Conservation (phyloP, 2,329 filamentous ascomycete genomes). For the Sclerotinia subarctica region DNA sequence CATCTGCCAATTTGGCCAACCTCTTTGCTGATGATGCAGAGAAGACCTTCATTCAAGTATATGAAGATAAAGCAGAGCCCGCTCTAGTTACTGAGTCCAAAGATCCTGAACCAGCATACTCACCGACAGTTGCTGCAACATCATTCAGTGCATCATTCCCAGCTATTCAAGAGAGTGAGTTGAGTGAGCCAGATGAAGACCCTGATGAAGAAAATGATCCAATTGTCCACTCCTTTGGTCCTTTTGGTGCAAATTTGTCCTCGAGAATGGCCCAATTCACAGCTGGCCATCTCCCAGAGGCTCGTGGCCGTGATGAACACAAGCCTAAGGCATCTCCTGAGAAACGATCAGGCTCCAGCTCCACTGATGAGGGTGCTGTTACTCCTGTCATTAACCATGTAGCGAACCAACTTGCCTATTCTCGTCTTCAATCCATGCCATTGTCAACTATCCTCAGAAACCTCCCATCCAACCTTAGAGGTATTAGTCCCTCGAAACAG, state of each 20-base stretch:
- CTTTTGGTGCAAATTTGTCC: slow-evolving; percentile 83
- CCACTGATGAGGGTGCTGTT: slow-evolving; percentile 42
- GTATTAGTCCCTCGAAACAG: slow-evolving; percentile 29
- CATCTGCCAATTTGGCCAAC: slow-evolving; percentile 29
- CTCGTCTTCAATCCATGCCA: slow-evolving; percentile 85
- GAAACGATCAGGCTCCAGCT: slow-evolving; percentile 32
- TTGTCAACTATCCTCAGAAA: slow-evolving; percentile 86
- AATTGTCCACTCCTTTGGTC: slow-evolving; percentile 86
- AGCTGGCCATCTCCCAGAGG: slow-evolving; percentile 59
- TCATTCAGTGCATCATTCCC: slow-evolving; percentile 27
- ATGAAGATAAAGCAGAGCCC: slow-evolving; percentile 64
- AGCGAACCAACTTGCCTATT: slow-evolving; percentile 93
- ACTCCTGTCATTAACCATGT: slow-evolving; percentile 72
- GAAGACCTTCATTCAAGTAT: slow-evolving; percentile 59
- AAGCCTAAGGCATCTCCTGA: slow-evolving; percentile 28
- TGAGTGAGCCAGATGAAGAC: slow-evolving; percentile 59
- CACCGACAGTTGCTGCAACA: slow-evolving; percentile 33
- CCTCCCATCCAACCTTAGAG: slow-evolving; percentile 66
- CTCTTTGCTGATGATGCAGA: slow-evolving; percentile 45
- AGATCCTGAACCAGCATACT: slow-evolving; percentile 27
- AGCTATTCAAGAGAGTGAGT: slow-evolving; percentile 48
- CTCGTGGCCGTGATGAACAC: slow-evolving; percentile 27
- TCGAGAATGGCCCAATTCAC: slow-evolving; percentile 75
- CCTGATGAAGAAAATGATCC: slow-evolving; percentile 94
- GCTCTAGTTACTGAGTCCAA: slow-evolving; percentile 41